A percentile compares a stretch with the other conserved stretches of the same genome.
Evolutionary conservation across 345 rosid species (phyloP).

Genomic region (Noccaea bulbosa): DNA sequence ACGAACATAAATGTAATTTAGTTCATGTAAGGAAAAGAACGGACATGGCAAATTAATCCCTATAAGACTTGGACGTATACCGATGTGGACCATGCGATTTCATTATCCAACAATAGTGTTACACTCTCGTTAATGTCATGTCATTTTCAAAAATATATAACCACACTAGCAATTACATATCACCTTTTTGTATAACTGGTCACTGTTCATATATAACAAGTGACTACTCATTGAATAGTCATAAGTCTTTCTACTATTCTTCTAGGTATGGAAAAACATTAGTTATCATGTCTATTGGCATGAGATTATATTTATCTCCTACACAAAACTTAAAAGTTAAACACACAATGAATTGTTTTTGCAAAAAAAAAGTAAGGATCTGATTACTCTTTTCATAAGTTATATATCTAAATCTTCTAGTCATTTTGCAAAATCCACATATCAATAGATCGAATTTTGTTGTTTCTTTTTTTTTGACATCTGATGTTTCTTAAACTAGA

Average conservation of each 20-base stretch:
- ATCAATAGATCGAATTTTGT: not conserved
- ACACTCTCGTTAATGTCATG: constrained; percentile 25
- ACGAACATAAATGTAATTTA: not conserved
- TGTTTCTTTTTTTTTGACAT: no score
- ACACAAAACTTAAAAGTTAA: not conserved
- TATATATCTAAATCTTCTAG: not conserved
- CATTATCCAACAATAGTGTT: constrained; percentile 2
- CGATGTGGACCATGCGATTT: constrained; percentile 37
- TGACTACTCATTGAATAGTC: not conserved
- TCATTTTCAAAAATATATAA: constrained; percentile 32
- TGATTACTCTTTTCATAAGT: no score
- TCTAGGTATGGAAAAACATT: constrained; percentile 16
- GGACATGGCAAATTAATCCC: constrained; percentile 12
- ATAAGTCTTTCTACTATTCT: constrained; percentile 6
- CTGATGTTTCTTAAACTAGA: no score
- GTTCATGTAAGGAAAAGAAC: not conserved
- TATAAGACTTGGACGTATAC: constrained; percentile 29
- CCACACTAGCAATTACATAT: not conserved
- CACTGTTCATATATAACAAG: not conserved
- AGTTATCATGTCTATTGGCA: constrained; percentile 10
- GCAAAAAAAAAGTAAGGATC: not conserved
- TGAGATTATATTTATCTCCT: constrained; percentile 5
- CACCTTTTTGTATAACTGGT: not conserved
- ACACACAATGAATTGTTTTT: not conserved
- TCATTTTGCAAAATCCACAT: not conserved